Percentiles rank a stretch among this genome's conserved stretches.
phyloP scores from a whole-genome alignment of 2,329 filamentous ascomycete genomes.

The Pezicula carpinea region DNA sequence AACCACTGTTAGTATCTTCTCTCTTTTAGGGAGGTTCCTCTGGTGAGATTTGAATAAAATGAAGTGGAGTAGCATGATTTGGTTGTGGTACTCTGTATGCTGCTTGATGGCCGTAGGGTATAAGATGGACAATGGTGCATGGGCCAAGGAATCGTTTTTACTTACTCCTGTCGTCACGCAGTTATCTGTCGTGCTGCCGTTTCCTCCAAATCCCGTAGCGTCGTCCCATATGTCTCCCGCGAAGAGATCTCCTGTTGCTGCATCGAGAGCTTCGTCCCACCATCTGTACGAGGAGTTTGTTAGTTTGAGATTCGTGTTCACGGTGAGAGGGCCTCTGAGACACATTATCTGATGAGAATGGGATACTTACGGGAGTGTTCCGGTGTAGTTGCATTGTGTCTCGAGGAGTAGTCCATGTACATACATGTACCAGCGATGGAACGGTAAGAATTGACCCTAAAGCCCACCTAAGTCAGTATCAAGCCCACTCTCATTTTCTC shows the following conservation, averaged over 20 bases:
- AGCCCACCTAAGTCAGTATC: conserved; percentile 1
- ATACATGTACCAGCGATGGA: conserved; percentile 35
- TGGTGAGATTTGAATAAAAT: no score
- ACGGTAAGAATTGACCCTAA: conserved; percentile 33
- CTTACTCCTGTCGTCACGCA: not conserved
- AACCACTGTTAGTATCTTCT: no score
- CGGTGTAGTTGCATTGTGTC: conserved; percentile 32
- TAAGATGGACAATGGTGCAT: no score
- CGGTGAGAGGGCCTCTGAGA: no score
- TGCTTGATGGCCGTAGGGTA: no score
- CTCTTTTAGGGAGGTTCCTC: no score
- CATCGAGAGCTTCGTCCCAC: conserved; percentile 12
- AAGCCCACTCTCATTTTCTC: no score
- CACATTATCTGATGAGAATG: no score
- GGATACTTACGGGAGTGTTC: conserved; percentile 1
- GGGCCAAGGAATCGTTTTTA: no score
- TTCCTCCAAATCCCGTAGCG: conserved; percentile 7
- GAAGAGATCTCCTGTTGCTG: conserved; percentile 9
- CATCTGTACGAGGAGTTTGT: not conserved
- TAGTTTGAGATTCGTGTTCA: no score
- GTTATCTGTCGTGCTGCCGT: conserved; percentile 2
- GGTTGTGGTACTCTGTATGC: no score
- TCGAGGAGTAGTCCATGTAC: conserved; percentile 33
- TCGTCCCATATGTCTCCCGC: conserved; percentile 10
- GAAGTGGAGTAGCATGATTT: no score